These are phyloP conservation scores for Helianthus tuberosus DNA, from an alignment of 129 eudicot species.

Conservation along the genomic window DNA sequence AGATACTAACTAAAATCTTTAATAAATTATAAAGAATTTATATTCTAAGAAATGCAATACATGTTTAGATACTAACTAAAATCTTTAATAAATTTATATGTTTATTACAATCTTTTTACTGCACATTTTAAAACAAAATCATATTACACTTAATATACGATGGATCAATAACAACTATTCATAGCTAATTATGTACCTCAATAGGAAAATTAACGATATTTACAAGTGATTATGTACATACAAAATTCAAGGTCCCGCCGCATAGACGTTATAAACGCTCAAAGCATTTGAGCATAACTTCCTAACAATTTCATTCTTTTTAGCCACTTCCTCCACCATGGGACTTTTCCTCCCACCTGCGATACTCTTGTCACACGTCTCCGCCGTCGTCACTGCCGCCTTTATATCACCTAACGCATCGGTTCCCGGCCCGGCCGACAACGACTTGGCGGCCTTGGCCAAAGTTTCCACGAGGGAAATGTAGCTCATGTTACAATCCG, in stretches of 20 bases:
- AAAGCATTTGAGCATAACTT: constrained; percentile 44
- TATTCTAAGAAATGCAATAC: no score
- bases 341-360: constrained; percentile 29
- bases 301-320: constrained; percentile 37
- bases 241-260: not conserved
- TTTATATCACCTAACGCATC: constrained; percentile 37
- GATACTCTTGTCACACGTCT: constrained; percentile 44
- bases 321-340: constrained; percentile 32
- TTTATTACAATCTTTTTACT: no score
- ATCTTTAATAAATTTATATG: no score
- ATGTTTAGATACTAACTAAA: no score
- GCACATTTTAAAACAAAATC: no score
- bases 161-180: not conserved
- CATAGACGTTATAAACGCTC: constrained; percentile 32
- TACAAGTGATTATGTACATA: not conserved
- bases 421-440: not conserved
- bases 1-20: no score
- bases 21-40: no score
- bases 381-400: constrained; percentile 45
- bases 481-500: constrained; percentile 52
- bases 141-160: no score
- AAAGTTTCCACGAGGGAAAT: constrained; percentile 37
- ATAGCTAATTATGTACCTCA: not conserved
- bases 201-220: not conserved
- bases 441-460: constrained; percentile 42